Conservation (phyloP, 2,329 filamentous ascomycete genomes). For the Parastagonospora avenae region DNA sequence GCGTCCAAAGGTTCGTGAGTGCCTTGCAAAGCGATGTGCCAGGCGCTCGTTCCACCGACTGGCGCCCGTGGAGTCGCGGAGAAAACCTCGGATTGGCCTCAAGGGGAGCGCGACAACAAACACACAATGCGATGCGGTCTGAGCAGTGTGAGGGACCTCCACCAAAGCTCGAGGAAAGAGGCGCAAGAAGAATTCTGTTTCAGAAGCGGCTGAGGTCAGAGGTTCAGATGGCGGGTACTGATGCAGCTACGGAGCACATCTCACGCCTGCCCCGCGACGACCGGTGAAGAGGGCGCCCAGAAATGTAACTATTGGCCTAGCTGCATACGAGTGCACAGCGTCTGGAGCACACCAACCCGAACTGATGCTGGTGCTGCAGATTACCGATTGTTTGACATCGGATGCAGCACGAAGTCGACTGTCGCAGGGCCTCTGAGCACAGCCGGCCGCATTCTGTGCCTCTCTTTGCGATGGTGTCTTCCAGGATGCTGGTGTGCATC, state of each 20-base stretch:
- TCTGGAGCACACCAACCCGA: slow-evolving; percentile 38
- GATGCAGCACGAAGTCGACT: slow-evolving; percentile 14
- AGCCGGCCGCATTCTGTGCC: neutral
- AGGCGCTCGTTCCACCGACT: slow-evolving; percentile 28
- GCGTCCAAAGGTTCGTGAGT: slow-evolving; percentile 34
- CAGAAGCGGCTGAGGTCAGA: slow-evolving; percentile 33
- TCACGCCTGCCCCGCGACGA: slow-evolving; percentile 41
- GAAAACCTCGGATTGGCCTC: slow-evolving; percentile 25
- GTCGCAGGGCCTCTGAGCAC: slow-evolving; percentile 6
- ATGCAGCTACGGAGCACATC: slow-evolving; percentile 31
- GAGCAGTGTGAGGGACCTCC: slow-evolving; percentile 28
- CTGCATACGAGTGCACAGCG: slow-evolving; percentile 37
- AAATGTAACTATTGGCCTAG: slow-evolving; percentile 42
- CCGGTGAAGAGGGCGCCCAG: slow-evolving; percentile 39
- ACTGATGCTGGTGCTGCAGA: slow-evolving; percentile 26
- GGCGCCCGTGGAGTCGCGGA: slow-evolving; percentile 26
- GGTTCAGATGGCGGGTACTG: slow-evolving; percentile 28
- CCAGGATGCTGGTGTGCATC: neutral
- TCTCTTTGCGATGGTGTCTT: neutral
- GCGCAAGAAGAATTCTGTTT: slow-evolving; percentile 36
- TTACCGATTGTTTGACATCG: slow-evolving; percentile 23
- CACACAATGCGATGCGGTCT: slow-evolving; percentile 22
- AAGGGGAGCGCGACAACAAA: slow-evolving; percentile 26
- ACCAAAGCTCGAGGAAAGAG: slow-evolving; percentile 36
- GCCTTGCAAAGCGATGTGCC: slow-evolving; percentile 29